phyloP scores from a whole-genome alignment of 345 rosid genomes.

The Gynandropsis gynandra region DNA sequence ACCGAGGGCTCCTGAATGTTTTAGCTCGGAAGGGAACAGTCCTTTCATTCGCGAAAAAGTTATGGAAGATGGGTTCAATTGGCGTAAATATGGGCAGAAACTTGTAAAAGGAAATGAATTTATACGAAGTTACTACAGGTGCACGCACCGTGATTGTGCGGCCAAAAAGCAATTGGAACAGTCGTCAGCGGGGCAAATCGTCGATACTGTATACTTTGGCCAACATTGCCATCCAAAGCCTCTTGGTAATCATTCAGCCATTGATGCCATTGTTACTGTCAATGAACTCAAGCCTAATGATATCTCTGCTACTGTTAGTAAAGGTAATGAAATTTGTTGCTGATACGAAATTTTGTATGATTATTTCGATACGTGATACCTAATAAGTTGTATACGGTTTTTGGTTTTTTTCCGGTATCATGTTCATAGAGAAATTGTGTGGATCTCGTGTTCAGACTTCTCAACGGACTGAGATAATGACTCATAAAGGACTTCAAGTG shows the following conservation, averaged over 20 bases:
- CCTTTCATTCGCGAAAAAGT: conserved; percentile 64
- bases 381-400: conserved; percentile 7
- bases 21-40: conserved; percentile 45
- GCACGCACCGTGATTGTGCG: conserved; percentile 70
- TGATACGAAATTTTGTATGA: conserved; percentile 6
- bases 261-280: conserved; percentile 36
- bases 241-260: conserved; percentile 36
- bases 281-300: conserved; percentile 43
- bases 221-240: conserved; percentile 76
- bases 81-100: conserved; percentile 96
- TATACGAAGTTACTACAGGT: conserved; percentile 82
- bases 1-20: conserved; percentile 28
- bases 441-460: conserved; percentile 36
- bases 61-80: conserved; percentile 75
- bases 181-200: conserved; percentile 57
- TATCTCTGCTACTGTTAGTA: conserved; percentile 25
- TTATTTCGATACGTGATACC: neutral
- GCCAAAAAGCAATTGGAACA: conserved; percentile 86
- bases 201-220: conserved; percentile 60
- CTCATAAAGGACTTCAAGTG: conserved; percentile 28
- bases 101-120: conserved; percentile 87
- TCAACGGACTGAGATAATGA: conserved; percentile 26
- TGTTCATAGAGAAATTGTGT: conserved; percentile 38
- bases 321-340: conserved; percentile 38
- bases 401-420: too few relatives aligned